Conservation (phyloP, 345 rosid species). For the Populus euphratica region DNA sequence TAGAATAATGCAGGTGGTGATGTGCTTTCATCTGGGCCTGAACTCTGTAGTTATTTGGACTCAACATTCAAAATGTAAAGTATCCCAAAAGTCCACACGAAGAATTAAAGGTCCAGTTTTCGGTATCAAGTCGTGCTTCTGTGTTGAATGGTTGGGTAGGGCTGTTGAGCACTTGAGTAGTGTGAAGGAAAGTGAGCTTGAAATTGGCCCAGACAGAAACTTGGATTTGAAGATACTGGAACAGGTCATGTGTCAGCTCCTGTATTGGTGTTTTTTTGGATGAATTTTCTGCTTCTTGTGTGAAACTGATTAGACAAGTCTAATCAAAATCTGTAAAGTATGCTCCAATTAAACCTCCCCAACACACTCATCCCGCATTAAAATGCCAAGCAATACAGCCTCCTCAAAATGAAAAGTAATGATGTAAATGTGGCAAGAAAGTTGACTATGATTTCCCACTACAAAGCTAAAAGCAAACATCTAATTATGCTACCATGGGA, state of each 20-base stretch:
- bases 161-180: neutral
- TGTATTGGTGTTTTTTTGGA: neutral
- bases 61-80: neutral
- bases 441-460: slow-evolving; percentile 39
- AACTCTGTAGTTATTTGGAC: neutral
- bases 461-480: slow-evolving; percentile 26
- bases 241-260: neutral
- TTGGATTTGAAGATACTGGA: neutral
- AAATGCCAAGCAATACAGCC: neutral
- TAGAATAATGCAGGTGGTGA: neutral
- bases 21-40: neutral
- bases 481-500: slow-evolving; percentile 27
- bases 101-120: neutral
- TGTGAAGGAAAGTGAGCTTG: neutral
- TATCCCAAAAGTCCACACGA: neutral
- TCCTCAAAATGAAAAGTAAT: slow-evolving; percentile 15
- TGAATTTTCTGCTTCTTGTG: neutral
- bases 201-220: neutral
- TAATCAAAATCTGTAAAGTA: neutral
- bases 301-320: neutral
- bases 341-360: neutral
- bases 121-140: neutral
- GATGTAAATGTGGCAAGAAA: slow-evolving; percentile 31
- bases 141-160: neutral
- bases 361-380: neutral